Conservation (phyloP, 2,329 filamentous ascomycete species). For the Arthrinium phaeospermum region DNA sequence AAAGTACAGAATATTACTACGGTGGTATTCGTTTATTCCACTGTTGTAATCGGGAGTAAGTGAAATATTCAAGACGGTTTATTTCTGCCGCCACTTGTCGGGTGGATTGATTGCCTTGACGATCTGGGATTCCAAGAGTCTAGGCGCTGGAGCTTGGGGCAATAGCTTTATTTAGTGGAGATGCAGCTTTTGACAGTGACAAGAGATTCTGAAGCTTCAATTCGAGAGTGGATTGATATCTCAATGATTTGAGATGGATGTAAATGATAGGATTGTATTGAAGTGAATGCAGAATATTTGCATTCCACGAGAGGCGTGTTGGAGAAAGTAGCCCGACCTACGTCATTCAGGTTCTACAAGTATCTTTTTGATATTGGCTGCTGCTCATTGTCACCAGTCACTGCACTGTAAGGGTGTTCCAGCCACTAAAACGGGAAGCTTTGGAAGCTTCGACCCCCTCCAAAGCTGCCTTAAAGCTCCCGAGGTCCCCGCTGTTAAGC, state of each 20-base stretch:
- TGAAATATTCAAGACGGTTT: no score
- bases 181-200: not conserved
- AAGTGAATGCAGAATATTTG: not conserved
- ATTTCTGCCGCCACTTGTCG: not conserved
- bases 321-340: not conserved
- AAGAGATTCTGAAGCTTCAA: not conserved
- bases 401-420: not conserved
- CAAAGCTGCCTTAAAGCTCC: not conserved
- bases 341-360: not conserved
- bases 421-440: slow-evolving; percentile 7
- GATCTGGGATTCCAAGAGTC: slow-evolving; percentile 1
- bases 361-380: not conserved
- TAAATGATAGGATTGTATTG: not conserved
- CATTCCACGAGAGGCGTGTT: not conserved
- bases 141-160: slow-evolving; percentile 13
- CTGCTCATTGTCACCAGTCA: not conserved
- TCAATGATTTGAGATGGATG: not conserved
- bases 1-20: no score
- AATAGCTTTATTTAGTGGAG: slow-evolving; percentile 11
- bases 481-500: not conserved
- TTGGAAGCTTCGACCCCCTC: not conserved
- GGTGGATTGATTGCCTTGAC: slow-evolving; percentile 6
- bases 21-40: no score
- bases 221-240: not conserved
- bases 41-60: no score